Evolutionary conservation across 768 basidiomycete species (phyloP).

Genomic region (Boletus tylopilopsis): DNA sequence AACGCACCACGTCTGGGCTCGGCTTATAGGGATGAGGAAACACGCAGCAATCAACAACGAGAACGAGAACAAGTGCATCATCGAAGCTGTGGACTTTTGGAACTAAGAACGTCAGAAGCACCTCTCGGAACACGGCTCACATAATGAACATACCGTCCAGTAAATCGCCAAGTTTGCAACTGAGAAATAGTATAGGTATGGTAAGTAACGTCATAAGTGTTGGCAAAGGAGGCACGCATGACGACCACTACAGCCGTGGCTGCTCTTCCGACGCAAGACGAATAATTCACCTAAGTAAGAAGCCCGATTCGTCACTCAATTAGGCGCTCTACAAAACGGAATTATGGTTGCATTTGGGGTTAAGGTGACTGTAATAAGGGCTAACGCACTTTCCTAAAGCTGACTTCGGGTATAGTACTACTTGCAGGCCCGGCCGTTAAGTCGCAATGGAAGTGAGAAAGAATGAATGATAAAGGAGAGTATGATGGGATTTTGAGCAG

Average conservation of each 20-base stretch:
- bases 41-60: conserved; percentile 10
- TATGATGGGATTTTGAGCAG: neutral
- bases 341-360: neutral
- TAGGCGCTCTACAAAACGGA: neutral
- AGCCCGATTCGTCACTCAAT: neutral
- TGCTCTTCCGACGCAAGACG: neutral
- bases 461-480: conserved; percentile 5
- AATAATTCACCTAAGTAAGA: conserved; percentile 11
- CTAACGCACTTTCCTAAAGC: conserved; percentile 4
- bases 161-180: neutral
- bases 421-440: neutral
- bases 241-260: neutral
- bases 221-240: neutral
- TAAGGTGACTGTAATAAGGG: neutral
- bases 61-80: conserved; percentile 10
- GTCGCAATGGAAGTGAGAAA: neutral
- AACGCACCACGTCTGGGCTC: conserved; percentile 30
- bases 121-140: neutral
- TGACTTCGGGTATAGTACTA: neutral
- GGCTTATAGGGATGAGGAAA: conserved; percentile 11
- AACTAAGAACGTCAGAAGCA: neutral
- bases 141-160: conserved; percentile 5
- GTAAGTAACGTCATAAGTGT: conserved; percentile 4
- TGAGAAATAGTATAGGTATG: neutral
- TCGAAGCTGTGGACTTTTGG: neutral